Conservation (phyloP, 768 basidiomycete genomes). For the Podaxis pistillaris region DNA sequence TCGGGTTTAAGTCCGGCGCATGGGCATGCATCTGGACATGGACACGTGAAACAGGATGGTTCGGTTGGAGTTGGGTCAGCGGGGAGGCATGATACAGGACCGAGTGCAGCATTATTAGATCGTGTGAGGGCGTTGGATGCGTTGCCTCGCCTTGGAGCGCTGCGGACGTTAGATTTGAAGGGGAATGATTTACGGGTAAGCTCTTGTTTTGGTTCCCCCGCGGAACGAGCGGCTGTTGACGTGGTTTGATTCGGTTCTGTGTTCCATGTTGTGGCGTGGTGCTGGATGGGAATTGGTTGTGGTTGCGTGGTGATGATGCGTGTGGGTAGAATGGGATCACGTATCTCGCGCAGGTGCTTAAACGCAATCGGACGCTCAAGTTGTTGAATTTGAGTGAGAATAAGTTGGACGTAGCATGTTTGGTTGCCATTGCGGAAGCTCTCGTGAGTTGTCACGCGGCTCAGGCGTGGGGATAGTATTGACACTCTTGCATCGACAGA, state of each 20-base stretch:
- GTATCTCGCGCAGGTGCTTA: constrained; percentile 93
- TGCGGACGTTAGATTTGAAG: constrained; percentile 87
- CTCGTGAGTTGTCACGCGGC: constrained; percentile 50
- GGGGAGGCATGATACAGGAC: constrained; percentile 39
- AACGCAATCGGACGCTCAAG: constrained; percentile 93
- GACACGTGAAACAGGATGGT: constrained; percentile 21
- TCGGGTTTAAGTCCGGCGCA: constrained; percentile 9
- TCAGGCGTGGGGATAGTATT: neutral
- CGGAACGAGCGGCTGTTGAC: constrained; percentile 7
- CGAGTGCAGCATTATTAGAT: constrained; percentile 77
- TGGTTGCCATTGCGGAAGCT: constrained; percentile 84
- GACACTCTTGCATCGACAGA: neutral
- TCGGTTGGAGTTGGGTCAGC: neutral
- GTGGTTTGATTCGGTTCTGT: neutral
- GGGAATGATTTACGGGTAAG: constrained; percentile 90
- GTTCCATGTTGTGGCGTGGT: too few species aligned
- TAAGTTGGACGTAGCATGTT: constrained; percentile 79
- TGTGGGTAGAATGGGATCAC: constrained; percentile 67
- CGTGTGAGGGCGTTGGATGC: constrained; percentile 90
- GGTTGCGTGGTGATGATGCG: too few species aligned
- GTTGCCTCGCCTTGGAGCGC: constrained; percentile 78
- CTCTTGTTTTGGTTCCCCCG: constrained; percentile 15
- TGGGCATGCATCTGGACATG: constrained; percentile 3
- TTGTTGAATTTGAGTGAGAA: constrained; percentile 94
- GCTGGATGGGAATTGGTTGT: too few species aligned